Conservation (phyloP, 192 early-diverging fungal species). For the Jimgerdemannia flammicorona region DNA sequence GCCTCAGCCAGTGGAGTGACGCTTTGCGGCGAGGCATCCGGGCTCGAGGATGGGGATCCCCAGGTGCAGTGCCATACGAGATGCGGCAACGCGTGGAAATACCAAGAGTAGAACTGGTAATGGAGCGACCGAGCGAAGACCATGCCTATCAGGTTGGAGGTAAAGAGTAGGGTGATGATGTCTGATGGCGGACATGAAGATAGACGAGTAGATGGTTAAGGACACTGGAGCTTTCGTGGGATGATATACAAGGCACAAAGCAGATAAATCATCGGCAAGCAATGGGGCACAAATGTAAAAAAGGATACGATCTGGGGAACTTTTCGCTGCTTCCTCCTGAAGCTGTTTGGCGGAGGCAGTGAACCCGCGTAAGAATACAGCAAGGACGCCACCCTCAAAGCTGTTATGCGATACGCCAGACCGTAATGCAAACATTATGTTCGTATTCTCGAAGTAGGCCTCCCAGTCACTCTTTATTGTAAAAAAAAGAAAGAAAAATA, state of each 20-base stretch:
- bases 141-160: conserved; percentile 87
- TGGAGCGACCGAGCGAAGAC: conserved; percentile 86
- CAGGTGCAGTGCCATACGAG: conserved; percentile 58
- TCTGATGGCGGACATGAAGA: too few relatives aligned
- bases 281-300: not conserved
- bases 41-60: conserved; percentile 9
- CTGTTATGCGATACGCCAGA: not conserved
- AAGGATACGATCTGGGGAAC: conserved; percentile 32
- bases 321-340: not conserved
- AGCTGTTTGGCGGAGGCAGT: not conserved
- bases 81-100: conserved; percentile 81
- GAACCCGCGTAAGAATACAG: conserved; percentile 26
- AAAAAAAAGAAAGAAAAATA: too few relatives aligned
- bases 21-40: conserved; percentile 2
- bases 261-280: not conserved
- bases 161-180: conserved; percentile 70
- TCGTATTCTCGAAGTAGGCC: too few relatives aligned
- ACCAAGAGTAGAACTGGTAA: conserved; percentile 98
- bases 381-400: conserved; percentile 17
- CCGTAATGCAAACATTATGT: too few relatives aligned
- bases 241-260: not conserved
- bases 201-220: not conserved
- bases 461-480: too few relatives aligned
- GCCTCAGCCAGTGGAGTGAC: not conserved
- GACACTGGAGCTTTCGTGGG: conserved; percentile 2